Conservation (phyloP, 1,139 yeast species). For the Meyerozyma athensensis region DNA sequence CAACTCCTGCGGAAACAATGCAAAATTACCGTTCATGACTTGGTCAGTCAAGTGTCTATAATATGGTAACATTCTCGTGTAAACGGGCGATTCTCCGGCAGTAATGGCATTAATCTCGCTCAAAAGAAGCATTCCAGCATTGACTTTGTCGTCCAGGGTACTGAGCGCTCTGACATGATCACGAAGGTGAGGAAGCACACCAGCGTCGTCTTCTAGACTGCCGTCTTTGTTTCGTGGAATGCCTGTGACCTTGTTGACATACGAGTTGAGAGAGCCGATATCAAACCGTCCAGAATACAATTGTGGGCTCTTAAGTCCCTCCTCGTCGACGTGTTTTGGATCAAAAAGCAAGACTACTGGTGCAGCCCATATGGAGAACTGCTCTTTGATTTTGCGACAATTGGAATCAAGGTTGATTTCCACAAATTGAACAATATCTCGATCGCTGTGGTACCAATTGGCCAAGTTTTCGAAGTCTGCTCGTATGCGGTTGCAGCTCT, state of each 20-base stretch:
- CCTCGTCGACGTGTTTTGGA: conserved; percentile 21
- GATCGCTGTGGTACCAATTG: conserved; percentile 23
- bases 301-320: conserved; percentile 38
- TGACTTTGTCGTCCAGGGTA: conserved; percentile 5
- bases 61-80: conserved; percentile 22
- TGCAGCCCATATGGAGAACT: conserved; percentile 40
- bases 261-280: conserved; percentile 39
- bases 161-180: background rate
- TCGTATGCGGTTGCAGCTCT: conserved; percentile 22
- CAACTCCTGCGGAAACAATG: conserved; percentile 47
- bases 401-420: conserved; percentile 45
- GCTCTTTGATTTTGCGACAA: conserved; percentile 35
- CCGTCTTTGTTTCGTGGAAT: conserved; percentile 53
- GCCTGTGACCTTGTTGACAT: conserved; percentile 48
- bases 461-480: conserved; percentile 33
- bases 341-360: conserved; percentile 55
- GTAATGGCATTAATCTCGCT: conserved; percentile 7
- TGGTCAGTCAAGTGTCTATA: conserved; percentile 51
- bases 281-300: conserved; percentile 38
- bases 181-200: conserved; percentile 32
- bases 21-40: conserved; percentile 42
- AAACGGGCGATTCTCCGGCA: conserved; percentile 9
- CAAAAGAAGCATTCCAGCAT: conserved; percentile 2
- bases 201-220: conserved; percentile 46
- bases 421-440: conserved; percentile 36